Percentiles rank a stretch among this genome's conserved stretches.
Conservation (phyloP, 2,329 filamentous ascomycete genomes). For the Exophiala oligosperma region DNA sequence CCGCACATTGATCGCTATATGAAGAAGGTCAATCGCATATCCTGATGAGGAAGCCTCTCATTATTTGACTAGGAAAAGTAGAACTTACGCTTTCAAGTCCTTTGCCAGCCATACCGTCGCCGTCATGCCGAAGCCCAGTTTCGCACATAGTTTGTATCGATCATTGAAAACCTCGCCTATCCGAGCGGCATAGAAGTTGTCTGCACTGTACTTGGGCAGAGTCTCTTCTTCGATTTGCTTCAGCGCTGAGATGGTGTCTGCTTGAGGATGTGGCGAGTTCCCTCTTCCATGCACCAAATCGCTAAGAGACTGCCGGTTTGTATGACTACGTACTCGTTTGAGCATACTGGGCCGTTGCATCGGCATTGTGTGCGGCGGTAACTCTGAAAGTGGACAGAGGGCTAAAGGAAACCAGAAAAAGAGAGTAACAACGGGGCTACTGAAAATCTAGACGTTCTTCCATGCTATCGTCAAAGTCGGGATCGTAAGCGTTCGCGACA, state of each 20-base stretch:
- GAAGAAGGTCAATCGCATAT: not conserved
- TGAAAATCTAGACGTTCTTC: slow-evolving; percentile 1
- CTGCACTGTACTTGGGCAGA: slow-evolving; percentile 36
- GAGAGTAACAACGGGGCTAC: not conserved
- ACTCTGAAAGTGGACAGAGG: not conserved
- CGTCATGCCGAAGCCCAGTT: slow-evolving; percentile 43
- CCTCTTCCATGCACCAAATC: slow-evolving; percentile 19
- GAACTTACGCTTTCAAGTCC: slow-evolving; percentile 34
- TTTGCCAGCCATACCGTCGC: slow-evolving; percentile 48
- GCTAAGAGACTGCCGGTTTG: slow-evolving; percentile 19
- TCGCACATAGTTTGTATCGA: slow-evolving; percentile 41
- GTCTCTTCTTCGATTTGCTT: slow-evolving; percentile 42
- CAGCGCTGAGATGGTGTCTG: slow-evolving; percentile 25
- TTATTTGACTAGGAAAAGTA: too few species aligned
- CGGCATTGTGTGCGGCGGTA: not conserved
- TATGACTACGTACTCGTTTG: slow-evolving; percentile 24
- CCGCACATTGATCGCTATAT: slow-evolving; percentile 15
- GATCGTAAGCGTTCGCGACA: not conserved
- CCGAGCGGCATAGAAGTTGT: slow-evolving; percentile 41
- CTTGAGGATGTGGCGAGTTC: slow-evolving; percentile 24
- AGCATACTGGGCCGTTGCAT: slow-evolving; percentile 21
- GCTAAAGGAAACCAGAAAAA: not conserved
- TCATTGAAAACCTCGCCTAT: slow-evolving; percentile 40
- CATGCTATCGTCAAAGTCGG: not conserved
- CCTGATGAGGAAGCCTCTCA: not conserved